These are phyloP conservation scores for Tagetes erecta DNA, from an alignment of 129 eudicot genomes.

Conservation along the genomic window DNA sequence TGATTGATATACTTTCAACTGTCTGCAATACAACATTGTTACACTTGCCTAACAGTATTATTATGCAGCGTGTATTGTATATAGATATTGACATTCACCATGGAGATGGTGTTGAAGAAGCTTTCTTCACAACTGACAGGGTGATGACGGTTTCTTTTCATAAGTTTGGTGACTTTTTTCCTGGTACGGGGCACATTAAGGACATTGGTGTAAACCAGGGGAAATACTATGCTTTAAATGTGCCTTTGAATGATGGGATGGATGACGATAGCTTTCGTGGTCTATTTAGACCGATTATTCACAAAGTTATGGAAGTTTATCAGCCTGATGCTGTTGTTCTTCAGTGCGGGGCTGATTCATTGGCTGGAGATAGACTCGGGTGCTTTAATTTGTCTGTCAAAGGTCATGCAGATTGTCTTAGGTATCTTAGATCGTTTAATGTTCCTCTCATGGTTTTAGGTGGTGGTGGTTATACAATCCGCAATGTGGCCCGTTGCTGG, in stretches of 20 bases:
- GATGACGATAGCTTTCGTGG: slow-evolving; percentile 71
- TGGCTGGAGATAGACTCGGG: slow-evolving; percentile 92
- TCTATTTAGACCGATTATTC: slow-evolving; percentile 72
- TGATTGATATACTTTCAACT: too few species aligned
- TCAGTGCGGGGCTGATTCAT: slow-evolving; percentile 94
- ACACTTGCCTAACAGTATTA: background rate
- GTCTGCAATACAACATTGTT: too few species aligned
- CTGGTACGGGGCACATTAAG: slow-evolving; percentile 89
- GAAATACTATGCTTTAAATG: slow-evolving; percentile 83
- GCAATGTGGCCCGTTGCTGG: slow-evolving; percentile 97
- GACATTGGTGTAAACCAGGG: slow-evolving; percentile 69
- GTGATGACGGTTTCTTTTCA: slow-evolving; percentile 97
- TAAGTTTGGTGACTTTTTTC: slow-evolving; percentile 87
- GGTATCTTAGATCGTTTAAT: slow-evolving; percentile 78
- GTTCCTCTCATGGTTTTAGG: slow-evolving; percentile 92
- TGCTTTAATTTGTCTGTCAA: slow-evolving; percentile 88
- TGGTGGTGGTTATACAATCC: slow-evolving; percentile 88
- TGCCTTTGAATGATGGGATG: slow-evolving; percentile 82
- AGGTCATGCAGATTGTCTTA: slow-evolving; percentile 95
- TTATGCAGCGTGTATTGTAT: slow-evolving; percentile 78
- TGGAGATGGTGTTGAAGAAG: slow-evolving; percentile 98
- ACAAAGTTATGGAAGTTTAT: slow-evolving; percentile 87
- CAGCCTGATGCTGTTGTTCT: slow-evolving; percentile 97
- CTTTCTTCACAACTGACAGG: slow-evolving; percentile 82
- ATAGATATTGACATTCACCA: slow-evolving; percentile 89